These are phyloP conservation scores for Pyrenophora tritici-repentis DNA, from an alignment of 2,329 filamentous ascomycete species.

Conservation along the genomic window DNA sequence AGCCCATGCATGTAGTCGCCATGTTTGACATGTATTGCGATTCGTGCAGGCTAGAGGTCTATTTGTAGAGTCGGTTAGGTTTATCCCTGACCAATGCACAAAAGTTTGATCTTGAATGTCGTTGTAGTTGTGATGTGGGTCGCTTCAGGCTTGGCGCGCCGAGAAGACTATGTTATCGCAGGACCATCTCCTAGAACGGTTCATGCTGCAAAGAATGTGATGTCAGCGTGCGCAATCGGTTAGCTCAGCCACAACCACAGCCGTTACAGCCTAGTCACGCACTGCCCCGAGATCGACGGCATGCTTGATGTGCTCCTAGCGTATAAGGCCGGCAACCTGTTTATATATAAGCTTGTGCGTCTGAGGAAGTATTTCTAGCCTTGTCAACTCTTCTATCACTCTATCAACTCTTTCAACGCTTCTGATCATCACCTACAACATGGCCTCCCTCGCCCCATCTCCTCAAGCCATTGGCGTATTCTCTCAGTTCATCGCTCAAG, in stretches of 20 bases:
- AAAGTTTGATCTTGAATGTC: conserved; percentile 13
- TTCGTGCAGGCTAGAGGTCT: conserved; percentile 6
- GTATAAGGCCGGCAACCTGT: conserved; percentile 1
- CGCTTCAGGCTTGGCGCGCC: neutral
- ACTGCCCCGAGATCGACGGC: conserved; percentile 5
- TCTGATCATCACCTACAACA: conserved; percentile 3
- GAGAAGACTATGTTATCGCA: neutral
- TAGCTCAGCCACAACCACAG: conserved; percentile 7
- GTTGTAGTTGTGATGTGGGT: neutral
- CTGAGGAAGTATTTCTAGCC: too few relatives aligned
- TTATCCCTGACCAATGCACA: conserved; percentile 14
- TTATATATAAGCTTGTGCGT: neutral
- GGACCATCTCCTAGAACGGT: neutral
- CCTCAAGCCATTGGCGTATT: conserved; percentile 37
- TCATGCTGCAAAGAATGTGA: too few relatives aligned
- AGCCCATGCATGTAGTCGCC: conserved; percentile 24
- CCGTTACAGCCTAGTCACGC: neutral
- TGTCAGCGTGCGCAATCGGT: neutral
- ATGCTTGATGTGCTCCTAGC: neutral
- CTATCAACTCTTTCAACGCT: neutral
- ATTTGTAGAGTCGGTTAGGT: conserved; percentile 6
- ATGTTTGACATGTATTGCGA: conserved; percentile 22
- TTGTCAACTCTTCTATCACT: neutral
- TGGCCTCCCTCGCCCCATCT: conserved; percentile 18
- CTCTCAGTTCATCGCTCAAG: conserved; percentile 31